Base-by-base conservation (phyloP, 768 basidiomycete species). In the Suillus americanus region DNA sequence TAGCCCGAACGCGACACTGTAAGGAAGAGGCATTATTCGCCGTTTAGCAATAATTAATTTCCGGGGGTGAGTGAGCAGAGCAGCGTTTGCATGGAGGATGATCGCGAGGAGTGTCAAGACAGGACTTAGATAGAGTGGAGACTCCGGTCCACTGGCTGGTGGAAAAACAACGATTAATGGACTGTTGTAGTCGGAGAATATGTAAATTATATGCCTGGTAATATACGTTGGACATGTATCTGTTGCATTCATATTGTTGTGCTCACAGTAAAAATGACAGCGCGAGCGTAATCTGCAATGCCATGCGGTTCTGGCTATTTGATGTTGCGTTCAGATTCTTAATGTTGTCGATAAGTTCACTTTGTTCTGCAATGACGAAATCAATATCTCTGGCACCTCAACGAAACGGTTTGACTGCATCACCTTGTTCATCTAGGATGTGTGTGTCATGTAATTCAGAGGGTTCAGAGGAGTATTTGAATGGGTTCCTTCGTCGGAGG, bases 381-480 rank as follows among this genome's bases (percentile, higher is more conserved):
- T 59, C 65, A 54, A 54, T 0, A 74, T 66, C 33, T 51, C 33
- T 18, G 35, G 10, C 33, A 18, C 2, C 25, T 28, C 28, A 25
- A 41, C n/a, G 4, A 50, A 20, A 35, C 14, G 28, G 40, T 14
- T 56, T 41, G 51, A 7, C 14, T 38, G 6, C 63, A 69, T 67
- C 56, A 83, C 86, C 84, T 79, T 86, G 83, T 64, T 88, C 86
- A 63, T 86, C 85, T 25, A 86, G 73, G 25, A 86, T 74, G 57
- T 25, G 61, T 57, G 60, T 64, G 16, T 77, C 71, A 18, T 78
- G 77, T 28, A 18, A 41, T 41, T 40, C 40, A 59, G 57, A 59
- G 25, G 20, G 6, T 59, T 59, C 57, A 30, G 78, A 74, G 61
- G 70, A 59, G 41, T 74, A 73, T 54, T 73, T 79, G 69, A 83